Base-by-base conservation (phyloP, 2,329 filamentous ascomycete species). In the Chrysosporium keratinophilum region DNA sequence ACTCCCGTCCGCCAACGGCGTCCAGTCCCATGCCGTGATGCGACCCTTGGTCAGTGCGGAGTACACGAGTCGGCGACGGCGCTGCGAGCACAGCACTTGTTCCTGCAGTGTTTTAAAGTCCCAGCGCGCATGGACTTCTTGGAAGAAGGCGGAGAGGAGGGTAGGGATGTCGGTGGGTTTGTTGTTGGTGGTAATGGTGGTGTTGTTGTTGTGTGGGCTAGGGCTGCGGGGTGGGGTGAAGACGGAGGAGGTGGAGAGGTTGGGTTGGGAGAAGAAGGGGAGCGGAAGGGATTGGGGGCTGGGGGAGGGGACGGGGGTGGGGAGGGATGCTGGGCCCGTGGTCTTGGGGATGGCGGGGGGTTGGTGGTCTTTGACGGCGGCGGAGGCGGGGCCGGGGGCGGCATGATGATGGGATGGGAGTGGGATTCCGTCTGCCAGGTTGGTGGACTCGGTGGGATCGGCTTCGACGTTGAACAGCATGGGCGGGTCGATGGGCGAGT, bases 21-120 rank as follows among this genome's bases (percentile, higher is more conserved):
- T 80, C 70, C 85, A 86, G 69, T 96, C 90, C 90, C 90, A 96
- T 65, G 82, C 80, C 39, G 86, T 85, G 61, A 87, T 88, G 35
- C 75, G 75, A 53, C 89, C 90, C 68, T 83, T 72, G 66, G 82
- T 86, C 59, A 96, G 76, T 0, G 90, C 87, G 40, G 79, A 80
- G 83, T 88, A 94, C 23, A 88, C 85, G 7, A 95, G 71, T 49
- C 84, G 79, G 12, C 90, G 80, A 64, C 84, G 83, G 41, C 89
- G 83, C 74, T 96, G 90, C 43, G 85, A 89, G 39, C 76, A 71
- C 7, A 94, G 69, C 1, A 93, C 88, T 51, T 87, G 78, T 52
- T 80, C 70, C 4, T 86, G 89, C 62, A 96, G 91, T 58, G 75
- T 73, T 41, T 84, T 76, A 66, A 95, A 85, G 65, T 96, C 80